A percentile compares a stretch with the other conserved stretches of the same genome.
Conservation (phyloP, 352 stramenopile species). For the Pythium aquatile region DNA sequence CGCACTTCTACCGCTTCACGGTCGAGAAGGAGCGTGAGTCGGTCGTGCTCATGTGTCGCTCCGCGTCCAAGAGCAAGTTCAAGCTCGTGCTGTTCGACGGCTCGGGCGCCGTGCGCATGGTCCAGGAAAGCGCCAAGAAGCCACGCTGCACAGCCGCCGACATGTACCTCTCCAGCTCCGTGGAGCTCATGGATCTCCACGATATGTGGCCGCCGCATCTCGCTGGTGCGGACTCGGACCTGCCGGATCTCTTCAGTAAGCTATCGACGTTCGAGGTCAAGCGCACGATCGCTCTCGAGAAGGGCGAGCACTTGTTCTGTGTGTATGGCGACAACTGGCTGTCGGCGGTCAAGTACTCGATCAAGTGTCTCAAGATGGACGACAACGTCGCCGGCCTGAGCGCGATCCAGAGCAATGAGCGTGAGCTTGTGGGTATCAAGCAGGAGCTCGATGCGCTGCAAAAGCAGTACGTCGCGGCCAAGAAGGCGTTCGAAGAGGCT, state of each 20-base stretch:
- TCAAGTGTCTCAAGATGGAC: constrained; percentile 84
- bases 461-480: constrained; percentile 76
- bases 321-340: constrained; percentile 91
- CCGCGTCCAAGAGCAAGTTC: constrained; percentile 84
- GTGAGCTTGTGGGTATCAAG: constrained; percentile 74
- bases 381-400: constrained; percentile 45
- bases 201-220: constrained; percentile 71
- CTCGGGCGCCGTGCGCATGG: constrained; percentile 74
- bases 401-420: constrained; percentile 72
- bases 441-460: constrained; percentile 72
- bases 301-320: constrained; percentile 82
- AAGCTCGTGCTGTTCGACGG: constrained; percentile 87
- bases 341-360: constrained; percentile 85
- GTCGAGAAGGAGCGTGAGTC: constrained; percentile 72
- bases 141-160: constrained; percentile 79
- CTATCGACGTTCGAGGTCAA: constrained; percentile 83
- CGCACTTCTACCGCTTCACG: constrained; percentile 82
- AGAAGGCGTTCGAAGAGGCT: constrained; percentile 81
- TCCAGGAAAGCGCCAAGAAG: constrained; percentile 82
- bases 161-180: constrained; percentile 83
- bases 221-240: constrained; percentile 52
- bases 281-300: constrained; percentile 71
- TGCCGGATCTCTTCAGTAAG: constrained; percentile 85
- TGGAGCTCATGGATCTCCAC: constrained; percentile 87
- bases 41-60: constrained; percentile 82